Evolutionary conservation across 768 basidiomycete species (phyloP), one percentile per base, ranked within the genome.

Genomic region (Agaricus blazei): DNA sequence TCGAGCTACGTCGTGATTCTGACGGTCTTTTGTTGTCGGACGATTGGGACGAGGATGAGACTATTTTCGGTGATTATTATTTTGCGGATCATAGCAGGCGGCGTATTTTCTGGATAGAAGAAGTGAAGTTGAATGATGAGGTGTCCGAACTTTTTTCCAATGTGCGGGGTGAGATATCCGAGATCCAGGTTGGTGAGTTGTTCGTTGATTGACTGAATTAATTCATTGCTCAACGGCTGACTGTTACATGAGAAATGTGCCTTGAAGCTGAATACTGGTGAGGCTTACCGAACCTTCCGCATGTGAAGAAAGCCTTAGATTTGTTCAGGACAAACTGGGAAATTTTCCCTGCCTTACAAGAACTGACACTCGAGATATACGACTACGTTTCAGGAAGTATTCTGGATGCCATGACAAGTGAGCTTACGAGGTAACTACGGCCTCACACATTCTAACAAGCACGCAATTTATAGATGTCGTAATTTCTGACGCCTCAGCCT

Each of bases 211-310:
- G 19, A 19, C 19, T 6, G 3, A 23, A 31, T 37, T 7, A 23
- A 4, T 9, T 19, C 15, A 7, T 15, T 8, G 9, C 31, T 27
- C 3, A 19, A 43, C 26, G 9, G 9, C 4, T 15, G 24, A 19
- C 19, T 6, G 37, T 34, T 24, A 5, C 9, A 34, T 37, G 23
- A 55, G 54, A 48, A 9, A 42, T n/a, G 4, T 55, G 48, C 23
- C 24, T 55, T 9, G 54, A 55, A 31, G 38, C 31, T 2, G 54
- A 55, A 26, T 55, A 55, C n/a, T 55, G 54, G 54, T 55, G 28
- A 24, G 47, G 3, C 9, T 31, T 2, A 12, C 38, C 41, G 4
- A n/a, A 11, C 3, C 2, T 48, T 23, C 3, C 11, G 9, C 19
- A 15, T 9, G 14, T 23, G 9, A 24, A 8, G 12, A 19, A 19